Conservation (phyloP, 805 yeast species). For the Yarrowia sp. region DNA sequence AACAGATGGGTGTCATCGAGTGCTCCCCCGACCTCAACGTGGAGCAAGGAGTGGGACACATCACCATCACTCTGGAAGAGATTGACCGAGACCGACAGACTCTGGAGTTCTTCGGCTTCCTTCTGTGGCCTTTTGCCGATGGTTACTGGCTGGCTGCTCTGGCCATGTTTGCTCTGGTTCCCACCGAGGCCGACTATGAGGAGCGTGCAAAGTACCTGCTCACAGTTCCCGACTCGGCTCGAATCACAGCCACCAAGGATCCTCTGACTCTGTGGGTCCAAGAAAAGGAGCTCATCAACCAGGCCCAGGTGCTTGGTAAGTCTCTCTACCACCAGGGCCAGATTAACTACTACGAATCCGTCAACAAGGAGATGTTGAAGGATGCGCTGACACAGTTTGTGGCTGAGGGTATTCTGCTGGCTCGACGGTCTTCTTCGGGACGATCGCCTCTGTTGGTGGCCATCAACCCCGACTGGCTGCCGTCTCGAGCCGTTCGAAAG, state of each 20-base stretch:
- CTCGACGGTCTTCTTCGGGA: constrained; percentile 27
- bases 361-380: constrained; percentile 53
- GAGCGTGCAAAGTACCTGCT: constrained; percentile 25
- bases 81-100: constrained; percentile 46
- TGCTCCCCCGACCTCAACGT: constrained; percentile 42
- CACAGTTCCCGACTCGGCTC: constrained; percentile 7
- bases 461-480: constrained; percentile 33
- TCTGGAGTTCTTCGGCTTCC: constrained; percentile 54
- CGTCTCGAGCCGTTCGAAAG: constrained; percentile 22
- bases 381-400: constrained; percentile 51
- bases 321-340: constrained; percentile 55
- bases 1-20: constrained; percentile 48
- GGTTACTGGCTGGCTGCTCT: constrained; percentile 54
- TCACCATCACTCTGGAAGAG: constrained; percentile 40
- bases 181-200: constrained; percentile 42
- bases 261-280: constrained; percentile 47
- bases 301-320: constrained; percentile 53
- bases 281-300: constrained; percentile 48
- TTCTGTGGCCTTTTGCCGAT: constrained; percentile 56
- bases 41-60: constrained; percentile 41
- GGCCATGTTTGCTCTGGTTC: constrained; percentile 50
- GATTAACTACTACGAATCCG: constrained; percentile 52
- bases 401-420: constrained; percentile 48
- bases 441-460: constrained; percentile 35
- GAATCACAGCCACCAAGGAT: constrained; percentile 22